A percentile compares a stretch with the other conserved stretches of the same genome.
Evolutionary conservation across 1,284 basidiomycete species (phyloP).

Genomic region (Ustilago crameri): DNA sequence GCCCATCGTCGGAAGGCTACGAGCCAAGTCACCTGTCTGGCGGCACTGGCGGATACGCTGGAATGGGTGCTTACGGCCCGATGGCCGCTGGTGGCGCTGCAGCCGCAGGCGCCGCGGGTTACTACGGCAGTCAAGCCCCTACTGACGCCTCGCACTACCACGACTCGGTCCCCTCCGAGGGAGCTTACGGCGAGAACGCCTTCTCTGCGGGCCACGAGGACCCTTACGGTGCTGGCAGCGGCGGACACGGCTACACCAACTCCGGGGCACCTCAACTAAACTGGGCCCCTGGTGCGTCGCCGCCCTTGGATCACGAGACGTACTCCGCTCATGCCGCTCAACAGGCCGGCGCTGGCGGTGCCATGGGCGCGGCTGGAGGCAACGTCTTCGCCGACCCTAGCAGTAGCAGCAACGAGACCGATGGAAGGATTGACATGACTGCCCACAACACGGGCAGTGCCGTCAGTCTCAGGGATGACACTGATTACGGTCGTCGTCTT

Average conservation of each 20-base stretch:
- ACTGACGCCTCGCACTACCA: constrained; percentile 52
- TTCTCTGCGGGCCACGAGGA: constrained; percentile 37
- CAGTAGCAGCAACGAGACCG: constrained; percentile 50
- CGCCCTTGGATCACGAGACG: constrained; percentile 42
- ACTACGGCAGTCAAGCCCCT: constrained; percentile 34
- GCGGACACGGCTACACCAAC: constrained; percentile 38
- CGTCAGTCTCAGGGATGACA: constrained; percentile 50
- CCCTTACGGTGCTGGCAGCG: constrained; percentile 27
- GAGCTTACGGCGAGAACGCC: constrained; percentile 37
- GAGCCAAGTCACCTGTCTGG: constrained; percentile 60
- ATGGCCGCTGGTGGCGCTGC: constrained; percentile 53
- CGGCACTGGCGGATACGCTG: constrained; percentile 56
- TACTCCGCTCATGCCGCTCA: constrained; percentile 15
- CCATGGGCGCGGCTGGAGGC: constrained; percentile 5
- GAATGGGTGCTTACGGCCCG: constrained; percentile 63
- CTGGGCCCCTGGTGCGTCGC: constrained; percentile 41
- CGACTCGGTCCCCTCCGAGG: constrained; percentile 36
- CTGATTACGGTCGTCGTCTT: constrained; percentile 56
- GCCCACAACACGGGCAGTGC: constrained; percentile 41
- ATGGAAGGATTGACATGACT: constrained; percentile 49
- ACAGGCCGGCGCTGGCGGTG: constrained; percentile 3
- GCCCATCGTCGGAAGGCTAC: constrained; percentile 43
- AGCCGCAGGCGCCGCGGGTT: constrained; percentile 50
- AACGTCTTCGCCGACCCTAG: constrained; percentile 57
- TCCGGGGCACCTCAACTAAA: constrained; percentile 44